Evolutionary conservation across 768 basidiomycete species (phyloP), one percentile per base, ranked within the genome.

Genomic region (Boletus huronensis): DNA sequence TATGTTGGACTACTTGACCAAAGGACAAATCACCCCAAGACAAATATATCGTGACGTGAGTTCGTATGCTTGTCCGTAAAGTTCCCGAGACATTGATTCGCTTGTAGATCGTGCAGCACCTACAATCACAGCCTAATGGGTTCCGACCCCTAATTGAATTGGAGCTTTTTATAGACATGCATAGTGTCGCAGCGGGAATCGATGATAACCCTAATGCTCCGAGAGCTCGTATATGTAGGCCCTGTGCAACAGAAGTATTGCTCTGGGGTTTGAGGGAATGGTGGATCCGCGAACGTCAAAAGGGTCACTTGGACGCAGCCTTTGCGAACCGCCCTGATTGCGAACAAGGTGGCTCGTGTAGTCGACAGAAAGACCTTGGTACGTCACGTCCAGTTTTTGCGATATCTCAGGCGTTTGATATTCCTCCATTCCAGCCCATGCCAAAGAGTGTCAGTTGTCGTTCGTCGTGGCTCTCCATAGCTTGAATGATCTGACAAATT

Each of bases 211-310:
- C 83, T 3, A 75, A 76, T 25, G 77, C 80, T 3, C 81, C 86
- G n/a, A 80, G 85, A 23, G 77, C 68, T 43, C 79, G 75, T 45
- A 81, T 85, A 40, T 93, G 90, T 65, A 75, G 90, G 58, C 70
- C 81, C 39, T 93, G 90, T 64, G 87, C 90, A 2, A 77, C 83
- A 0, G 88, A 91, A 66, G 79, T 90, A 2, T 74, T 92, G 17
- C 73, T 91, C 3, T 88, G 83, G 76, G 90, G 90, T 11, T 64
- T 92, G 41, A 82, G 78, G 56, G 88, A 85, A 36, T 93, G 90
- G 90, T 92, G 90, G 89, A 72, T 91, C 32, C 75, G 85, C 47
- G 89, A 92, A 69, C 80, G 90, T 28, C 78, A 76, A 70, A 87
- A 84, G 62, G 89, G 85, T 16, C 78, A 81, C 58, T 67, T 87